A percentile compares a stretch with the other conserved stretches of the same genome.
These are phyloP conservation scores for Colletotrichum somersetense DNA, from an alignment of 2,329 filamentous ascomycete species.

Conservation along the genomic window DNA sequence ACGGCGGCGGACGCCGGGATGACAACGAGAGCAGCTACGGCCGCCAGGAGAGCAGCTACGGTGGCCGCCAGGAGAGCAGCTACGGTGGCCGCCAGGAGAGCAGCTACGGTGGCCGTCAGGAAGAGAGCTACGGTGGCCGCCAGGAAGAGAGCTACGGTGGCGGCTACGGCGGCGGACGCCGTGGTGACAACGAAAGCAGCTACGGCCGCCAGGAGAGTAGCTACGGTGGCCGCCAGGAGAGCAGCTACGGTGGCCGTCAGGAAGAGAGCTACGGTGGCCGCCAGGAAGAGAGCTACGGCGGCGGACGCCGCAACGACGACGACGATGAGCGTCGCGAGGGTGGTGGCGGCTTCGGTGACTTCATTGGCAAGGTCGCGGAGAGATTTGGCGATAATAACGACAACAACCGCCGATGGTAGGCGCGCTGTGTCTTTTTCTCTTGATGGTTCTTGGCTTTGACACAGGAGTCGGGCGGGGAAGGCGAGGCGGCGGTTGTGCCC, in stretches of 20 bases:
- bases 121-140: constrained; percentile 25
- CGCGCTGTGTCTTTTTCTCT: constrained; percentile 3
- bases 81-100: no score
- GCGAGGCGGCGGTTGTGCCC: background rate
- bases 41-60: constrained; percentile 43
- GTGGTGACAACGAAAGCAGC: constrained; percentile 42
- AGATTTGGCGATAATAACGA: constrained; percentile 38
- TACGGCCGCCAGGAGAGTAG: constrained; percentile 42
- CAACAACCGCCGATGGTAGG: constrained; percentile 41
- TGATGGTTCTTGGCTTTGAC: background rate
- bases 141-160: no score
- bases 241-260: constrained; percentile 43
- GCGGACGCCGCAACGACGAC: constrained; percentile 39
- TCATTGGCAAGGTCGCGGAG: constrained; percentile 42
- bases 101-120: no score
- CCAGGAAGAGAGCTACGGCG: constrained; percentile 45
- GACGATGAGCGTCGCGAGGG: constrained; percentile 38
- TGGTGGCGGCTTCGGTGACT: constrained; percentile 43
- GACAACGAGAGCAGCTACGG: constrained; percentile 43
- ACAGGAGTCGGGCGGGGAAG: background rate
- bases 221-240: constrained; percentile 42
- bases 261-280: constrained; percentile 37
- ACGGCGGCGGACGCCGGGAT: constrained; percentile 43
- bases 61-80: constrained; percentile 34
- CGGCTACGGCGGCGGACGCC: constrained; percentile 40